Evolutionary conservation across 31 red algal species (phyloP).

Genomic region (Odonthalia washingtoniensis): DNA sequence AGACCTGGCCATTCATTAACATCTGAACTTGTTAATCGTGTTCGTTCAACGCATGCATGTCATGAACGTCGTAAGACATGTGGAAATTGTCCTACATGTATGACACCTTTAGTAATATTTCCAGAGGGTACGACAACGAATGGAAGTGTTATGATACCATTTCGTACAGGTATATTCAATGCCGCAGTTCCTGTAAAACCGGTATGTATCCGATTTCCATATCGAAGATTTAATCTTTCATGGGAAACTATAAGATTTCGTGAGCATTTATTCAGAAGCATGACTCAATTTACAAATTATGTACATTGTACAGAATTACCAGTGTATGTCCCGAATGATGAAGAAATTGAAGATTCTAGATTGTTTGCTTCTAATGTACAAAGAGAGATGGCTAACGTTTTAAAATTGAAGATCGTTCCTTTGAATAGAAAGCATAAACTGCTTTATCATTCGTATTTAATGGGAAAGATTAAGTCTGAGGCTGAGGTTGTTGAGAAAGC

Average conservation of each 20-base stretch:
- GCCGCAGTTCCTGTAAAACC: constrained; percentile 82
- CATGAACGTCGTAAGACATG: constrained; percentile 58
- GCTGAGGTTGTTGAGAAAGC: constrained; percentile 62
- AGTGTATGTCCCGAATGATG: constrained; percentile 68
- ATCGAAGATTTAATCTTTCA: constrained; percentile 79
- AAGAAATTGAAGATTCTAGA: constrained; percentile 66
- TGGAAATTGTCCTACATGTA: constrained; percentile 59
- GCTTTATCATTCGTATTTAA: constrained; percentile 76
- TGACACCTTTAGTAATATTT: constrained; percentile 85
- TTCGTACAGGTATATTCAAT: constrained; percentile 89
- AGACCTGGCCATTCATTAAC: constrained; percentile 63
- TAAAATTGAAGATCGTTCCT: constrained; percentile 68
- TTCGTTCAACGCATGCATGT: constrained; percentile 68
- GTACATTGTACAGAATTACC: constrained; percentile 66
- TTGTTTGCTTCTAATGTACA: constrained; percentile 81
- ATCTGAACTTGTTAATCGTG: constrained; percentile 56
- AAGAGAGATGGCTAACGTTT: constrained; percentile 60
- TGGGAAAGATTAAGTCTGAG: constrained; percentile 58
- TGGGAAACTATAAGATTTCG: constrained; percentile 87
- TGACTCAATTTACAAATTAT: constrained; percentile 83
- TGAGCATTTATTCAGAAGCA: constrained; percentile 81
- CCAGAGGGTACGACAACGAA: constrained; percentile 93
- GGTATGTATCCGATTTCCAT: constrained; percentile 80
- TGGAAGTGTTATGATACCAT: constrained; percentile 80
- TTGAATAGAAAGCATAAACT: constrained; percentile 88